These are phyloP conservation scores for Euphorbia schlechtendalii DNA, from an alignment of 441 rosid species.

Conservation along the genomic window DNA sequence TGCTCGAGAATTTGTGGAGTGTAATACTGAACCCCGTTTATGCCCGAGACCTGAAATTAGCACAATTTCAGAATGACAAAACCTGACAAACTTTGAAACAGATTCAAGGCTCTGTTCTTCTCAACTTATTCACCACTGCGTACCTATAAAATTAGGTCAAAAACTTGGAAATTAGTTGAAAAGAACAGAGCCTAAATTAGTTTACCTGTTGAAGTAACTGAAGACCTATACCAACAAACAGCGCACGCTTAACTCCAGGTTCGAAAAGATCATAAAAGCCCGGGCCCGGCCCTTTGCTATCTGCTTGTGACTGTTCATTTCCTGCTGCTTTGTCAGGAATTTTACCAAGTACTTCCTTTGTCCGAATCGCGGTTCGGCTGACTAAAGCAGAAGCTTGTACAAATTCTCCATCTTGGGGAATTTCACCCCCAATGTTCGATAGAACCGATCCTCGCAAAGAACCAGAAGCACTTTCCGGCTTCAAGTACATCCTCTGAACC, in stretches of 20 bases:
- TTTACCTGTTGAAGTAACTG: conserved; percentile 79
- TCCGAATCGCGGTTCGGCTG: conserved; percentile 60
- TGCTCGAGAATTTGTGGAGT: conserved; percentile 96
- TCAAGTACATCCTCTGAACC: conserved; percentile 79
- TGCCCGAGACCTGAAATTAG: conserved; percentile 69
- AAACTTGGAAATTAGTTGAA: too few species aligned
- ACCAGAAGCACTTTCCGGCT: conserved; percentile 58
- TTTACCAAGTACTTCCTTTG: conserved; percentile 52
- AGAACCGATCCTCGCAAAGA: conserved; percentile 54
- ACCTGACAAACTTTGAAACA: too few species aligned
- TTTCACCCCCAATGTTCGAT: conserved; percentile 50
- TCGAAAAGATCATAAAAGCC: conserved; percentile 40
- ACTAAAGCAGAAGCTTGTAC: conserved; percentile 76
- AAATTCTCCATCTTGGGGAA: conserved; percentile 38
- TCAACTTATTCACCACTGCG: too few species aligned
- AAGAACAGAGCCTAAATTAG: too few species aligned
- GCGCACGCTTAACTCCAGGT: conserved; percentile 79
- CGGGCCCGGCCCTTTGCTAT: conserved; percentile 54
- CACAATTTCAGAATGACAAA: too few species aligned
- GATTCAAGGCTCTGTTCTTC: too few species aligned
- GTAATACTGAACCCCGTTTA: conserved; percentile 93
- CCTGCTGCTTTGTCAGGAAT: conserved; percentile 78
- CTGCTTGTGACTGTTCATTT: conserved; percentile 63
- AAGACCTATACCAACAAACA: conserved; percentile 74
- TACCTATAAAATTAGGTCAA: too few species aligned